Conservation (phyloP, 1,284 basidiomycete genomes). For the Mycena sp. region DNA sequence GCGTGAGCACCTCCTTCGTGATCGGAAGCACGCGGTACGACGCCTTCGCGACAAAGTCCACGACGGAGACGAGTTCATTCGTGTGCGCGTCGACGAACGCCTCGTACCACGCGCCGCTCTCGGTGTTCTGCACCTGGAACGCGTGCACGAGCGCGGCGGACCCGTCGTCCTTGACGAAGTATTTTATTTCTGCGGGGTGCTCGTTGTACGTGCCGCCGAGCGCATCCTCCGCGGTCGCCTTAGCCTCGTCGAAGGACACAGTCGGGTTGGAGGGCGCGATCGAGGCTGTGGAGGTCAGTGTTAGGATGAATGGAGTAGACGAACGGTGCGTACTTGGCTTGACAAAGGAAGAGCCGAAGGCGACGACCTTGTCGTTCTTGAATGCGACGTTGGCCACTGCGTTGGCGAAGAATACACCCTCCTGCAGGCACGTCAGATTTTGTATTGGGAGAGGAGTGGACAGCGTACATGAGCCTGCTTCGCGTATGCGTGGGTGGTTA, state of each 20-base stretch:
- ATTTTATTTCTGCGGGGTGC: constrained; percentile 45
- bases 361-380: constrained; percentile 49
- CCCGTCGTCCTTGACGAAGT: constrained; percentile 54
- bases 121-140: constrained; percentile 61
- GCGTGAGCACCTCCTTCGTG: constrained; percentile 20
- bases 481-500: constrained; percentile 48
- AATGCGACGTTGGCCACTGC: constrained; percentile 59
- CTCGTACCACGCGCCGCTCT: constrained; percentile 64
- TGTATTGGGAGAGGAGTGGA: background rate
- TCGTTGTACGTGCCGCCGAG: constrained; percentile 46
- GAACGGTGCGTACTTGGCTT: constrained; percentile 53
- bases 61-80: constrained; percentile 61
- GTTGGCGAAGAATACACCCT: constrained; percentile 56
- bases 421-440: constrained; percentile 42
- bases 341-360: constrained; percentile 63
- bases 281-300: constrained; percentile 34
- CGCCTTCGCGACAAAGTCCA: constrained; percentile 61
- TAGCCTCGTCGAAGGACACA: constrained; percentile 39
- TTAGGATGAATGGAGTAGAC: constrained; percentile 31
- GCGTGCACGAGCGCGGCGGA: constrained; percentile 59
- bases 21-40: constrained; percentile 25
- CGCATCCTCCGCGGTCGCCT: constrained; percentile 39
- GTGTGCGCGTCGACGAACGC: constrained; percentile 70
- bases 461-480: constrained; percentile 54
- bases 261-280: constrained; percentile 45